Conservation (phyloP, 2,329 filamentous ascomycete genomes). For the Epichloe hybrida region DNA sequence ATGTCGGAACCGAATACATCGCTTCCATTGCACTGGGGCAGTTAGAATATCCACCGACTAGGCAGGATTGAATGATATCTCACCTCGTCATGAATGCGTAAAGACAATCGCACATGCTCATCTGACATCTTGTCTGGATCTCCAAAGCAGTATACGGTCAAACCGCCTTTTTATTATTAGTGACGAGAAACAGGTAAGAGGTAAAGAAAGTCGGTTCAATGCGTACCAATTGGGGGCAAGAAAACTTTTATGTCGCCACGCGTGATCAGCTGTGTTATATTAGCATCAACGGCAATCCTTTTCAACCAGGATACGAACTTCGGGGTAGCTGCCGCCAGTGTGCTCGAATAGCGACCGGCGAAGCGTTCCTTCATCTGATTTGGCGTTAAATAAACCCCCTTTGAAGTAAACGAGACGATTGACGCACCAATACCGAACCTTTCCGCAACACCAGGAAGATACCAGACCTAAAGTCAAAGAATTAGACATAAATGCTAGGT, state of each 20-base stretch:
- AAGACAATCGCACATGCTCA: constrained; percentile 62
- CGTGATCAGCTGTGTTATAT: constrained; percentile 55
- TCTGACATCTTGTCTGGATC: constrained; percentile 91
- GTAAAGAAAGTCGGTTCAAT: background rate
- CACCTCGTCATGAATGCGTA: constrained; percentile 64
- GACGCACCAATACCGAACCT: constrained; percentile 71
- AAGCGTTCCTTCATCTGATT: constrained; percentile 65
- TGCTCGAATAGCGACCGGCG: constrained; percentile 85
- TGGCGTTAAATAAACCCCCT: constrained; percentile 13
- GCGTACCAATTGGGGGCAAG: constrained; percentile 70
- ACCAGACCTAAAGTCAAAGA: constrained; percentile 45
- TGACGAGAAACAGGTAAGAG: background rate
- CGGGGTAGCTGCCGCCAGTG: constrained; percentile 89
- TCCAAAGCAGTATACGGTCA: constrained; percentile 96
- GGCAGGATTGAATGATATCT: constrained; percentile 2
- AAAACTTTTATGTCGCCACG: constrained; percentile 91
- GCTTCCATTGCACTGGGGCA: constrained; percentile 70
- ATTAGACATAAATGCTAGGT: background rate
- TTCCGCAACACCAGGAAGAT: constrained; percentile 75
- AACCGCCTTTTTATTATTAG: constrained; percentile 41
- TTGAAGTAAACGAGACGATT: background rate
- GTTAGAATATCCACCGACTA: background rate
- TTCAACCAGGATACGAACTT: constrained; percentile 23
- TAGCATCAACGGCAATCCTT: background rate
- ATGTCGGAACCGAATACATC: constrained; percentile 98